A percentile compares a stretch with the other conserved stretches of the same genome.
phyloP scores from a whole-genome alignment of 2,329 filamentous ascomycete species.

The Akanthomyces muscarius region DNA sequence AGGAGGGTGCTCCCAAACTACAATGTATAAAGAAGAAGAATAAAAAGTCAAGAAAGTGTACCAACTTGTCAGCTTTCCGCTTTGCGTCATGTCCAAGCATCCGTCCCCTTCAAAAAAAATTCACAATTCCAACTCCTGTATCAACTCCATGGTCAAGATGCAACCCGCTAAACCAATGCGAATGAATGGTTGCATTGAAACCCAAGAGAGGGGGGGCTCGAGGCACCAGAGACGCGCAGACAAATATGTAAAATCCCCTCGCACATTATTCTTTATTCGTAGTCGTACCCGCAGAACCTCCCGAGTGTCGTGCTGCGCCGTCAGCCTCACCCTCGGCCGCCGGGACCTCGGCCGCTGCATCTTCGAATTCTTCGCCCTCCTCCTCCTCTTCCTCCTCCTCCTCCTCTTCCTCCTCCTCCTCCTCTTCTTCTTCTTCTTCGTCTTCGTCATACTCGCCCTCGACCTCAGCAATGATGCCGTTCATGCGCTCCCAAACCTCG shows the following conservation, averaged over 20 bases:
- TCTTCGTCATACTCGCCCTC: slow-evolving; percentile 25
- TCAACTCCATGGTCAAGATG: background rate
- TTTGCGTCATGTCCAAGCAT: background rate
- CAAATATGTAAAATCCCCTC: slow-evolving; percentile 29
- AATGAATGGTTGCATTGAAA: background rate
- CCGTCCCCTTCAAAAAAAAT: background rate
- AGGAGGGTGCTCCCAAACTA: too few species aligned
- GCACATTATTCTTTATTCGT: slow-evolving; percentile 16
- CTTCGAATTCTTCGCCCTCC: slow-evolving; percentile 16
- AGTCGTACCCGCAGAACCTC: background rate
- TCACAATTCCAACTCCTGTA: background rate
- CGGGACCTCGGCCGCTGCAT: slow-evolving; percentile 10
- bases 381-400: slow-evolving; percentile 24
- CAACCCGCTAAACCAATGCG: slow-evolving; percentile 5
- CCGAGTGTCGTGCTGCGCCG: background rate
- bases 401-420: slow-evolving; percentile 22
- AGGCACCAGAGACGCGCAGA: slow-evolving; percentile 19
- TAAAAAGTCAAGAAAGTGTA: too few species aligned
- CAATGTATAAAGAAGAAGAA: background rate
- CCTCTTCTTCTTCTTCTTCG: slow-evolving; percentile 21
- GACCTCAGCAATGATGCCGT: slow-evolving; percentile 45
- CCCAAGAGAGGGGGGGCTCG: background rate
- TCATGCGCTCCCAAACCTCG: slow-evolving; percentile 70
- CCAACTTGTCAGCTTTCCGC: too few species aligned
- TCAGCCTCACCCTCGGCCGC: background rate